Conservation (phyloP, 2,329 filamentous ascomycete species). For the Whalleya microplaca region DNA sequence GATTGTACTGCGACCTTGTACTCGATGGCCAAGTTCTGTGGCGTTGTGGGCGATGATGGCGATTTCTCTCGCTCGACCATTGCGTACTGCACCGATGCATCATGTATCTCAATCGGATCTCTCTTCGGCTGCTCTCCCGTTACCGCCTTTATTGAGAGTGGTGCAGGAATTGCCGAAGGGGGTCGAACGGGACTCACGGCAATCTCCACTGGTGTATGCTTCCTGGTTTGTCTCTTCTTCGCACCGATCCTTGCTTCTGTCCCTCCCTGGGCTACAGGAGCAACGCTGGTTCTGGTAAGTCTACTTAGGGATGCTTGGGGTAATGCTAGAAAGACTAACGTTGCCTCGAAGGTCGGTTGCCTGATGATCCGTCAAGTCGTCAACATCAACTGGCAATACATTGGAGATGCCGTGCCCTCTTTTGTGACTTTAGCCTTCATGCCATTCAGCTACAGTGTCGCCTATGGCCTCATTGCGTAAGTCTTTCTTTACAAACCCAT, state of each 20-base stretch:
- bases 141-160: conserved; percentile 76
- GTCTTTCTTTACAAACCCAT: conserved; percentile 30
- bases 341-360: conserved; percentile 62
- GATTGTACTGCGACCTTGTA: conserved; percentile 79
- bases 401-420: conserved; percentile 75
- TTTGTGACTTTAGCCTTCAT: conserved; percentile 77
- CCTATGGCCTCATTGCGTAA: conserved; percentile 75
- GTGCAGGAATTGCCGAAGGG: conserved; percentile 75
- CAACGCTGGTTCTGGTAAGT: conserved; percentile 68
- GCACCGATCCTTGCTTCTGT: conserved; percentile 78
- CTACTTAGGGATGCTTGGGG: background rate
- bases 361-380: conserved; percentile 78
- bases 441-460: conserved; percentile 78
- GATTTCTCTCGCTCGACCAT: conserved; percentile 86
- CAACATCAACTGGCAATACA: conserved; percentile 76
- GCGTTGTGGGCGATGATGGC: conserved; percentile 67
- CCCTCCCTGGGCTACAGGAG: conserved; percentile 77
- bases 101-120: conserved; percentile 72
- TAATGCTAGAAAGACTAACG: conserved; percentile 1
- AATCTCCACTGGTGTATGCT: conserved; percentile 70
- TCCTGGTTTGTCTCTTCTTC: conserved; percentile 74
- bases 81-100: conserved; percentile 74
- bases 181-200: conserved; percentile 74
- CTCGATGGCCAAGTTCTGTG: conserved; percentile 79
- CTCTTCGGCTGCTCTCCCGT: conserved; percentile 72